Evolutionary conservation across 495 filamentous ascomycete species (phyloP).

Genomic region (Massariosphaeria phaeospora): DNA sequence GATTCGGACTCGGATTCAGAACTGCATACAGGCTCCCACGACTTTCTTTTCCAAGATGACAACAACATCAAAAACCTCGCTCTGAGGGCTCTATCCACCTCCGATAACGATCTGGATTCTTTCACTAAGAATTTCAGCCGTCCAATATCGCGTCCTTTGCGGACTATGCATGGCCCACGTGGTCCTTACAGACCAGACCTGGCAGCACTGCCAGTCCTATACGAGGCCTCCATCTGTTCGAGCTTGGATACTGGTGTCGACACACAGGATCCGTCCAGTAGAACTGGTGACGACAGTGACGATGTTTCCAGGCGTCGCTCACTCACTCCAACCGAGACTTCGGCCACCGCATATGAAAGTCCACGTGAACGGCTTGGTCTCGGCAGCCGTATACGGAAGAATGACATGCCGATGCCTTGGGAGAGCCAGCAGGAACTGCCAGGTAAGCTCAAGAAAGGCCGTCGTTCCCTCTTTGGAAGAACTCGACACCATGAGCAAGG

Average conservation of each 20-base stretch:
- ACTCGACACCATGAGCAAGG: too few species aligned
- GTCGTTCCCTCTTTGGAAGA: conserved; percentile 10
- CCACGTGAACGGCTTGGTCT: conserved; percentile 39
- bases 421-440: conserved; percentile 16
- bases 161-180: not conserved
- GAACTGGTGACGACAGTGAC: not conserved
- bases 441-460: conserved; percentile 19
- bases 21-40: too few species aligned
- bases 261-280: not conserved
- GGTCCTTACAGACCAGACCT: not conserved
- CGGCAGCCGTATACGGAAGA: conserved; percentile 32
- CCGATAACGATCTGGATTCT: not conserved
- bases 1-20: too few species aligned
- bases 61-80: not conserved
- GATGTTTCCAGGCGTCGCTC: conserved; percentile 8
- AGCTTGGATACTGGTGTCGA: not conserved
- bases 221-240: conserved; percentile 7
- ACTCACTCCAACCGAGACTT: conserved; percentile 34
- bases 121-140: conserved; percentile 18
- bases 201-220: conserved; percentile 11
- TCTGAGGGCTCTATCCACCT: too few species aligned
- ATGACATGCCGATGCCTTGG: conserved; percentile 36
- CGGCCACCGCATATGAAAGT: conserved; percentile 34
- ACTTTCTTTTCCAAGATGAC: not conserved
- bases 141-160: not conserved